Conservation (phyloP, 768 basidiomycete genomes). For the Trametes elegans region DNA sequence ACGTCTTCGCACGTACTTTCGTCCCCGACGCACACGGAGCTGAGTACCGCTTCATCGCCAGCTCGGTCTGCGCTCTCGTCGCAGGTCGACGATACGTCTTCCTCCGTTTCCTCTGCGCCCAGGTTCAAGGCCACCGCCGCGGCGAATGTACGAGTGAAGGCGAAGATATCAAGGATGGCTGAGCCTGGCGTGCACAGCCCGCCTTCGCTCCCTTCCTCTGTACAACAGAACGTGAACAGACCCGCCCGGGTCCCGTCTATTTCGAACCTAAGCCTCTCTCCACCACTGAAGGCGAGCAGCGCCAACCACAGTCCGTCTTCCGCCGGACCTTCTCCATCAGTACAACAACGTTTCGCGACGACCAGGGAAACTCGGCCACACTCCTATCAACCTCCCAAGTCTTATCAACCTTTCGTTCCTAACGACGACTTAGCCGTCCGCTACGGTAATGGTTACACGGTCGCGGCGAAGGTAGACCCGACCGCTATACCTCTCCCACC, state of each 20-base stretch:
- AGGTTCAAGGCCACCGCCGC: constrained; percentile 9
- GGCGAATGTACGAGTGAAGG: constrained; percentile 44
- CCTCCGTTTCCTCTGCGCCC: constrained; percentile 11
- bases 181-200: constrained; percentile 32
- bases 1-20: constrained; percentile 26
- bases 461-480: constrained; percentile 49
- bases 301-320: constrained; percentile 18
- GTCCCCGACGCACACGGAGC: constrained; percentile 12
- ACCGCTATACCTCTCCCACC: constrained; percentile 59
- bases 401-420: constrained; percentile 20
- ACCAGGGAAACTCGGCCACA: constrained; percentile 21
- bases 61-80: constrained; percentile 20
- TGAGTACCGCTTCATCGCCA: constrained; percentile 16
- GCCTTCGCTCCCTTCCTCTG: constrained; percentile 23
- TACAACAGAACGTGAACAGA: constrained; percentile 24
- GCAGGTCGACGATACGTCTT: constrained; percentile 20
- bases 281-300: constrained; percentile 25
- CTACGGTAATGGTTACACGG: constrained; percentile 17
- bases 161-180: constrained; percentile 55
- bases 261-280: constrained; percentile 28
- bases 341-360: constrained; percentile 23
- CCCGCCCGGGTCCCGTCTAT: constrained; percentile 32
- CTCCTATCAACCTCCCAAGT: constrained; percentile 19
- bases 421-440: constrained; percentile 28
- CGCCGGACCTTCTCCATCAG: constrained; percentile 18